Percentiles rank a stretch among this genome's conserved stretches.
phyloP scores from a whole-genome alignment of 768 basidiomycete species.

The Lentinula boryana region DNA sequence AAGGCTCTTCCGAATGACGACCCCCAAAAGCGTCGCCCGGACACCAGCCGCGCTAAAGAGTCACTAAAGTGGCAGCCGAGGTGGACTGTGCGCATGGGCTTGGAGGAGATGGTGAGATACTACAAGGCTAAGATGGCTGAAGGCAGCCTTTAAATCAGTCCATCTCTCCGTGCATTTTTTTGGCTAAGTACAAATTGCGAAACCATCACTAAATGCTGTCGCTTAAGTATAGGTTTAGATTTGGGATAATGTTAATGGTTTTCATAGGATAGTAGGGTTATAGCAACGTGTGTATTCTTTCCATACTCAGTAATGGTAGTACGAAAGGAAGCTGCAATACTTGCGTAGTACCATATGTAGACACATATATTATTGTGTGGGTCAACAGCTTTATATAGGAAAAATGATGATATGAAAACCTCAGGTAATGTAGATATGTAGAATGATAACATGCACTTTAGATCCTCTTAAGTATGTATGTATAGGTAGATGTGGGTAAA shows the following conservation, averaged over 20 bases:
- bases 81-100: constrained; percentile 89
- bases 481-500: not conserved
- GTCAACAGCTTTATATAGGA: not conserved
- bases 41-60: constrained; percentile 86
- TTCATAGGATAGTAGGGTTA: no score
- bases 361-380: not conserved
- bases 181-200: no score
- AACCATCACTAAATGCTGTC: no score
- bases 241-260: no score
- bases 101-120: constrained; percentile 93
- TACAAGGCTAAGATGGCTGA: constrained; percentile 88
- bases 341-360: no score
- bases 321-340: no score
- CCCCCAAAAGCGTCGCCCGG: constrained; percentile 90
- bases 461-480: not conserved
- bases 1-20: constrained; percentile 87
- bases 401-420: not conserved
- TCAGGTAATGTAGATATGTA: not conserved
- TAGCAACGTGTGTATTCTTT: no score
- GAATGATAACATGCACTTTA: not conserved
- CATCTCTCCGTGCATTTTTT: not conserved
- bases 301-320: no score
- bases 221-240: no score
- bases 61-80: constrained; percentile 84
- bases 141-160: constrained; percentile 53